Evolutionary conservation across 2,329 filamentous ascomycete genomes (phyloP).

Genomic region (Calonectria ilicicola): DNA sequence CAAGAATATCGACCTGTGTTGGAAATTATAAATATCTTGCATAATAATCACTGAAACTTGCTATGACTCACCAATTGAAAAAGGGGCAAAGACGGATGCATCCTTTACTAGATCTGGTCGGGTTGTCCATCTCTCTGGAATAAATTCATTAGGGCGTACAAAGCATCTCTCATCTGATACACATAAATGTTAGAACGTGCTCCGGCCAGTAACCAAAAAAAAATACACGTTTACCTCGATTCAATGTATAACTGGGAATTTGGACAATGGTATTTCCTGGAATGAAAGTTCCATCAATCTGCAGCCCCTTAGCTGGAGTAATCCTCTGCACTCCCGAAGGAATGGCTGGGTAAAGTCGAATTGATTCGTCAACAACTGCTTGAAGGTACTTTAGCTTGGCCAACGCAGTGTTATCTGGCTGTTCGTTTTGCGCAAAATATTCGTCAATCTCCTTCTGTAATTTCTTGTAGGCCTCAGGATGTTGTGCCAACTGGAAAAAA

Average conservation of each 20-base stretch:
- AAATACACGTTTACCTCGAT: neutral
- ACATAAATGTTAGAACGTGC: slow-evolving; percentile 33
- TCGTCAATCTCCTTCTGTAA: slow-evolving; percentile 10
- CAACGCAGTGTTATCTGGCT: slow-evolving; percentile 22
- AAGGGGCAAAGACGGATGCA: slow-evolving; percentile 46
- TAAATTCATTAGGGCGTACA: slow-evolving; percentile 44
- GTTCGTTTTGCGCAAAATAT: slow-evolving; percentile 45
- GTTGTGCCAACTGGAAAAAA: slow-evolving; percentile 46
- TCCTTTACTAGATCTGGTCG: slow-evolving; percentile 48
- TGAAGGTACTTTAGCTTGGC: slow-evolving; percentile 38
- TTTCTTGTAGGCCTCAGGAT: slow-evolving; percentile 23
- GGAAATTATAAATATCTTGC: fast-evolving
- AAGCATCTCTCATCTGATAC: slow-evolving; percentile 50
- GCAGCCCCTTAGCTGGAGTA: slow-evolving; percentile 51
- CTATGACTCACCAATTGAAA: slow-evolving; percentile 42
- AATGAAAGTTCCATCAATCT: slow-evolving; percentile 47
- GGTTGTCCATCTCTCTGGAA: slow-evolving; percentile 53
- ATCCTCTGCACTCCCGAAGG: slow-evolving; percentile 47
- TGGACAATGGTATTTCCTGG: slow-evolving; percentile 51
- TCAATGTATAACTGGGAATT: neutral
- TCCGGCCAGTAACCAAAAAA: slow-evolving; percentile 24
- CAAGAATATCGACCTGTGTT: slow-evolving; percentile 27
- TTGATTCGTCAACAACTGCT: slow-evolving; percentile 50
- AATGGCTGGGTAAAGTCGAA: slow-evolving; percentile 51
- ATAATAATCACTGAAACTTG: fast-evolving